Conservation (phyloP, 768 basidiomycete species). For the Lentinula detonsa region DNA sequence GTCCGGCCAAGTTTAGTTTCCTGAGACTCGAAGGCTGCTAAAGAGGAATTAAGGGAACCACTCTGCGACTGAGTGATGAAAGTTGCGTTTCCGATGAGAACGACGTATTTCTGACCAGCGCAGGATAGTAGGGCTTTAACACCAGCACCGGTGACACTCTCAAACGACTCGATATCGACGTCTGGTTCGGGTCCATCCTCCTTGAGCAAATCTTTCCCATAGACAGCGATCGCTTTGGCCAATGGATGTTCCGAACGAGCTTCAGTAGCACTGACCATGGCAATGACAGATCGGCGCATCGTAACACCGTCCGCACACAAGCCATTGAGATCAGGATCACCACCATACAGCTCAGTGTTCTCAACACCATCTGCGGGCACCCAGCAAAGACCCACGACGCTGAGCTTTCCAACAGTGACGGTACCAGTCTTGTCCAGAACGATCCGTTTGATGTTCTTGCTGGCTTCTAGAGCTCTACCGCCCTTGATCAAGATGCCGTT, state of each 20-base stretch:
- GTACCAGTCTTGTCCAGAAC: conserved; percentile 98
- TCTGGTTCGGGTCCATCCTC: conserved; percentile 41
- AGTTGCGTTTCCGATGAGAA: conserved; percentile 71
- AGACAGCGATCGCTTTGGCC: conserved; percentile 84
- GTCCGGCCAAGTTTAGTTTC: conserved; percentile 76
- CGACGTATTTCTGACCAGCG: conserved; percentile 42
- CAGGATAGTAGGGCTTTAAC: conserved; percentile 65
- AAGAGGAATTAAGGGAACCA: conserved; percentile 48
- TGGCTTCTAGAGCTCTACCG: conserved; percentile 89
- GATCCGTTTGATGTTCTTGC: conserved; percentile 72
- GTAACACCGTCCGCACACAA: conserved; percentile 61
- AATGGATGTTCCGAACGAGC: conserved; percentile 94
- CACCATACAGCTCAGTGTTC: conserved; percentile 36
- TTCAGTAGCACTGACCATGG: conserved; percentile 84
- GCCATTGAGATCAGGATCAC: conserved; percentile 35
- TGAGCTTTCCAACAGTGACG: conserved; percentile 91
- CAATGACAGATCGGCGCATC: conserved; percentile 53
- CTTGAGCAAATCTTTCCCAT: conserved; percentile 63
- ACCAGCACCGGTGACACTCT: conserved; percentile 86
- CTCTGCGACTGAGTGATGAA: conserved; percentile 58
- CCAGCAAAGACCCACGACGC: conserved; percentile 76
- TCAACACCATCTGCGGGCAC: conserved; percentile 27
- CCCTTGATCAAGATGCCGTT: conserved; percentile 99
- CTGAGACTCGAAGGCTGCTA: conserved; percentile 59
- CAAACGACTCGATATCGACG: conserved; percentile 65